phyloP scores from a whole-genome alignment of 345 rosid genomes.

The Streptanthus diversifolius region DNA sequence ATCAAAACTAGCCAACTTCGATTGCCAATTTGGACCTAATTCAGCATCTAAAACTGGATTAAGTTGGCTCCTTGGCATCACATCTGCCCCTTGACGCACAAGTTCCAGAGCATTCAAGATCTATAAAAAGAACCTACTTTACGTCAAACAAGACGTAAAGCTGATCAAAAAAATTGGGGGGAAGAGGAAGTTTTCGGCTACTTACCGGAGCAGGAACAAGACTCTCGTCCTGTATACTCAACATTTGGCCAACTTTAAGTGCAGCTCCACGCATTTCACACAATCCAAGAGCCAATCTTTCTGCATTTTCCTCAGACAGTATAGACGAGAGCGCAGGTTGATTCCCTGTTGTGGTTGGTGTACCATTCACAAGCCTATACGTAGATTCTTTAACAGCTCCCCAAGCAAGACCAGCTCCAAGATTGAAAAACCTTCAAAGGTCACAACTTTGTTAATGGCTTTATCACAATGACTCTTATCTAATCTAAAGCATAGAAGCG shows the following conservation, averaged over 20 bases:
- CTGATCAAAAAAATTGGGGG: neutral
- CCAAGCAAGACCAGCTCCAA: conserved; percentile 99
- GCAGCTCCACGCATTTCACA: conserved; percentile 99
- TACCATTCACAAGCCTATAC: conserved; percentile 70
- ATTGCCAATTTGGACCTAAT: conserved; percentile 78
- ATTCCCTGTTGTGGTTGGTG: conserved; percentile 48
- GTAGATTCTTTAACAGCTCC: conserved; percentile 91
- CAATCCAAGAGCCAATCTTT: conserved; percentile 81
- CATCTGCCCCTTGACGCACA: conserved; percentile 99
- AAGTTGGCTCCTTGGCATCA: conserved; percentile 94
- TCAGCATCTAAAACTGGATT: conserved; percentile 83
- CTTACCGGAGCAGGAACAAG: conserved; percentile 93
- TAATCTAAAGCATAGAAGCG: neutral
- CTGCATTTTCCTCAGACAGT: conserved; percentile 84
- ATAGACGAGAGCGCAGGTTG: conserved; percentile 68
- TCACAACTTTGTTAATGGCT: conserved; percentile 24
- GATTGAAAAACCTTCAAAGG: conserved; percentile 85
- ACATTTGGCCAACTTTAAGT: conserved; percentile 92
- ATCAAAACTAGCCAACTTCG: conserved; percentile 79
- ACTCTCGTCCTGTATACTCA: conserved; percentile 95
- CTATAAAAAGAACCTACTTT: conserved; percentile 39
- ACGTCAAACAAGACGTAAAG: neutral
- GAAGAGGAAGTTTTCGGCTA: neutral
- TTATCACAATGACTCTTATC: neutral
- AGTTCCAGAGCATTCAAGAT: conserved; percentile 92